Conservation (phyloP, 2,329 filamentous ascomycete species). For the Trichoderma sp. region DNA sequence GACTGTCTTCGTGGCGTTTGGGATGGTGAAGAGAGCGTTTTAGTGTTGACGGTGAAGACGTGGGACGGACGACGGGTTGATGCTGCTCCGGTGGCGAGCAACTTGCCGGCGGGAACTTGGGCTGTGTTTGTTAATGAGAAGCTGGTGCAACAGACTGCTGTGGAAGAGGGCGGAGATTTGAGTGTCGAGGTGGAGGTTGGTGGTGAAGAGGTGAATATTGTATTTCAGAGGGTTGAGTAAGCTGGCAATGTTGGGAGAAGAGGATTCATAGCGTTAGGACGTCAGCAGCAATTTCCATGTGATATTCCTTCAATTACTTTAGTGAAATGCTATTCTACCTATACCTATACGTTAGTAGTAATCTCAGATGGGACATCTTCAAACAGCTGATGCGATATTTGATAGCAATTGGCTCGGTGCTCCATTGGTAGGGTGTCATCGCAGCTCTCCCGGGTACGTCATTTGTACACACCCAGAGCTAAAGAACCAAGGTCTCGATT, state of each 20-base stretch:
- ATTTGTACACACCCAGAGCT: background rate
- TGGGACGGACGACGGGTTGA: background rate
- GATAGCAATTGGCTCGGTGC: background rate
- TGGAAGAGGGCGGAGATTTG: background rate
- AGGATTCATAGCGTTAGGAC: too few species aligned
- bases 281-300: too few species aligned
- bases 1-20: slow-evolving; percentile 14
- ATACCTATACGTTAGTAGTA: too few species aligned
- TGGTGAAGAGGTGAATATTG: slow-evolving; percentile 7
- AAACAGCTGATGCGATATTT: background rate
- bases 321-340: too few species aligned
- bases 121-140: slow-evolving; percentile 4
- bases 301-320: too few species aligned
- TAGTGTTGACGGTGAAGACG: slow-evolving; percentile 15
- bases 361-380: too few species aligned
- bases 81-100: slow-evolving; percentile 1
- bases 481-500: background rate
- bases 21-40: slow-evolving; percentile 6
- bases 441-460: background rate
- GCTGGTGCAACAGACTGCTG: background rate
- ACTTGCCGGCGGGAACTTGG: slow-evolving; percentile 13
- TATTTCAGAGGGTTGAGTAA: background rate
- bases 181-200: background rate
- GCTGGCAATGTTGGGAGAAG: too few species aligned
- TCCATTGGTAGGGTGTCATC: background rate